Conservation (phyloP, 1,284 basidiomycete genomes). For the Puccinia hordei region DNA sequence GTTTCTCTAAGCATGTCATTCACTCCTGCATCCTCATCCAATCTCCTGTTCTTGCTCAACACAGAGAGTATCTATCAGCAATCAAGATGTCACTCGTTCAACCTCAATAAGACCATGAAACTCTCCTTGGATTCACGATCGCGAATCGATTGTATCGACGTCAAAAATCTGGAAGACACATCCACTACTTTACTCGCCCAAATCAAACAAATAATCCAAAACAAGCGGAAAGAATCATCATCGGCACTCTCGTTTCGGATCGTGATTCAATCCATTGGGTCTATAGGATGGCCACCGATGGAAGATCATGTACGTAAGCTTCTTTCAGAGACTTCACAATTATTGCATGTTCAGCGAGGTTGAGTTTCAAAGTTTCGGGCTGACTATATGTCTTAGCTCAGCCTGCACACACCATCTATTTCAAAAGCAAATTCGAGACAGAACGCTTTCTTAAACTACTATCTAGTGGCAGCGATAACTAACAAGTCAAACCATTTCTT, state of each 20-base stretch:
- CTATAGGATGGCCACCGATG: constrained; percentile 36
- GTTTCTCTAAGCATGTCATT: not conserved
- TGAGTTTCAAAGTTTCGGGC: not conserved
- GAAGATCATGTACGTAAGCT: constrained; percentile 10
- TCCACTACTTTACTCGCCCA: not conserved
- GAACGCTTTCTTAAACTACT: not conserved
- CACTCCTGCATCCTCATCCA: not conserved
- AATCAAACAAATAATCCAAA: not conserved
- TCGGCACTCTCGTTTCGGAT: constrained; percentile 26
- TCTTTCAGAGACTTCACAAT: not conserved
- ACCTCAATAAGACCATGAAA: constrained; percentile 33
- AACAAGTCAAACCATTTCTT: not conserved
- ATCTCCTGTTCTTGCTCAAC: not conserved
- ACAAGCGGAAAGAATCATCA: not conserved
- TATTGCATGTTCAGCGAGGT: not conserved
- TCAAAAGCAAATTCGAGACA: not conserved
- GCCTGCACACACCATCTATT: not conserved
- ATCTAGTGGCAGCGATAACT: not conserved
- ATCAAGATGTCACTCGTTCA: constrained; percentile 38
- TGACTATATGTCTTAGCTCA: not conserved
- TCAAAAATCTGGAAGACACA: not conserved
- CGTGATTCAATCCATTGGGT: constrained; percentile 37
- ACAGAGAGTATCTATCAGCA: constrained; percentile 29
- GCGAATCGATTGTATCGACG: constrained; percentile 11
- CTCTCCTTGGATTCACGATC: constrained; percentile 33